Conservation (phyloP, 768 basidiomycete species). For the Naganishia onofrii region DNA sequence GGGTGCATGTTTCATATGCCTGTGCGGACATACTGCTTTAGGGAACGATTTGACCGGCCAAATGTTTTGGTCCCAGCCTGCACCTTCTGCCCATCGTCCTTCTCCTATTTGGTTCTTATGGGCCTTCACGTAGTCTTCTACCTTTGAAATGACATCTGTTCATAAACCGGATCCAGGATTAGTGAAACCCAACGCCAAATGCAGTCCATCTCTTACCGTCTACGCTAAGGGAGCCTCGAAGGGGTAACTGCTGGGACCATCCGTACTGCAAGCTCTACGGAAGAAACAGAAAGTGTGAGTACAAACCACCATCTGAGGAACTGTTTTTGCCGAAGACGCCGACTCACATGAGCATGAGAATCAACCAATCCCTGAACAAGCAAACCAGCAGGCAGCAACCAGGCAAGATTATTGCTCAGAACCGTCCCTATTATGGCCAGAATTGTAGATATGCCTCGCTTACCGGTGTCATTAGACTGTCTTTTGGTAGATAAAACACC, state of each 20-base stretch:
- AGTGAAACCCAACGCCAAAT: not conserved
- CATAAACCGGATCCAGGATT: not conserved
- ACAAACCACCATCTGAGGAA: not conserved
- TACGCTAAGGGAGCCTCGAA: conserved; percentile 32
- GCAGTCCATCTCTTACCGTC: conserved; percentile 22
- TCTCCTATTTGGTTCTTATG: conserved; percentile 29
- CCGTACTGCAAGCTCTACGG: conserved; percentile 43
- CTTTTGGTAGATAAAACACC: conserved; percentile 25
- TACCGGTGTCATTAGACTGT: conserved; percentile 25
- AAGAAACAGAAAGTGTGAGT: not conserved
- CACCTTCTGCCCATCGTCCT: conserved; percentile 70
- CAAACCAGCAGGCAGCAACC: not conserved
- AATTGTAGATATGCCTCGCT: not conserved
- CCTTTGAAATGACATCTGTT: conserved; percentile 37
- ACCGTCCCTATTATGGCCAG: not conserved
- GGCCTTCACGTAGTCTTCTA: conserved; percentile 40
- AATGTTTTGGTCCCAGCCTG: conserved; percentile 89
- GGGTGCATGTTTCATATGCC: not conserved
- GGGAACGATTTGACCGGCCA: conserved; percentile 68
- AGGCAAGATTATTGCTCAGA: not conserved
- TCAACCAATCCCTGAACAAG: conserved; percentile 44
- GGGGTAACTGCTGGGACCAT: conserved; percentile 40
- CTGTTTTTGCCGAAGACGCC: not conserved
- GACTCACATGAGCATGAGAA: conserved; percentile 43
- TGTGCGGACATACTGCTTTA: conserved; percentile 61